Base-by-base conservation (phyloP, 768 basidiomycete genomes). In the Gymnopilus junonius region DNA sequence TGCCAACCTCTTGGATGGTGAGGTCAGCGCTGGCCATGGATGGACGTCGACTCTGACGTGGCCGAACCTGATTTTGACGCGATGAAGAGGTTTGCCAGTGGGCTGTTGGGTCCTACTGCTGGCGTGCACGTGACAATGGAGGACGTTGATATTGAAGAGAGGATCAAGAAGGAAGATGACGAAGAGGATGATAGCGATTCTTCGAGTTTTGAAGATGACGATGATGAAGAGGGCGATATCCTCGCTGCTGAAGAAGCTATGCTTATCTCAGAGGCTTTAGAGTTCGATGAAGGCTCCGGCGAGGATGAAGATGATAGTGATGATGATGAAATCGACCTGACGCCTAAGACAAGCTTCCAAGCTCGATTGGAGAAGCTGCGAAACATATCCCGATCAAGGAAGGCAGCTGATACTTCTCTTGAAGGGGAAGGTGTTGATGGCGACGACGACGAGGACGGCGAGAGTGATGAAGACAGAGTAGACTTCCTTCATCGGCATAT, bases 11-110 rank as follows among this genome's bases (percentile, higher is more conserved):
- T 58, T 58, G 3, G 58, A 67, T 10, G 60, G 55, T 2, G 71
- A 55, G 0, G 70, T 56, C 23, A 71, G 74, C 3, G 79, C 77
- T n/a, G 75, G 74, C 1, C 83, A 82, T 56, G 89, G 21, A 93
- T 92, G 91, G 82, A 85, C 1, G 71, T 92, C 20, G 91, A 93
- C 63, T 75, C 78, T 0, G 89, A 91, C 23, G 55, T 87, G 42
- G 51, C 23, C 20, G 14, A 29, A 2, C 53, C 57, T 14, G 80
- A 82, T 66, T 42, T 78, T 45, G 70, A 73, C 2, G 85, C 84
- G 21, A 84, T 91, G 88, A 71, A 74, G 62, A 70, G 74, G 14
- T 91, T 91, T 62, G 76, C 84, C 42, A 69, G 77, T 54, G 81
- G 88, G 5, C 81, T 84, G 65, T 74, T 83, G 61, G 80, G 77